A percentile compares a stretch with the other conserved stretches of the same genome.
Conservation (phyloP, 1,284 basidiomycete genomes). For the Naganishia sp. region DNA sequence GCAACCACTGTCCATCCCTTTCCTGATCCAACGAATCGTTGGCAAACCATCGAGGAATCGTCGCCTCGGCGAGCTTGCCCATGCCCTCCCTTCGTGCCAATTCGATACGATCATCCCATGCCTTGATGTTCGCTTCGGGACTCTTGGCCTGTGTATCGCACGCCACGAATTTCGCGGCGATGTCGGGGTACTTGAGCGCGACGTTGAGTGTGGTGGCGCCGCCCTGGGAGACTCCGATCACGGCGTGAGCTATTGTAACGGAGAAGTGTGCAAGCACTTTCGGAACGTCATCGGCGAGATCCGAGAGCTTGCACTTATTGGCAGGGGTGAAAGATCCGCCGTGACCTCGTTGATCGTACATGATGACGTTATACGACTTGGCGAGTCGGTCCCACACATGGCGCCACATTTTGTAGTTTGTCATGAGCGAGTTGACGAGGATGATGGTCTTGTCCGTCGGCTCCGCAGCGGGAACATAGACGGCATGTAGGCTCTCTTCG, state of each 20-base stretch:
- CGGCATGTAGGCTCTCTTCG: conserved; percentile 34
- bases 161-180: conserved; percentile 47
- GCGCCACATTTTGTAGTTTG: conserved; percentile 54
- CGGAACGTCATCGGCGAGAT: conserved; percentile 53
- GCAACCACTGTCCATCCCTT: conserved; percentile 35
- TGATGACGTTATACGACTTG: conserved; percentile 50
- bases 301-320: conserved; percentile 47
- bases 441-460: conserved; percentile 48
- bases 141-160: conserved; percentile 55
- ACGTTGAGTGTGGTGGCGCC: conserved; percentile 55
- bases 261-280: conserved; percentile 47
- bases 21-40: conserved; percentile 41
- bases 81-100: conserved; percentile 46
- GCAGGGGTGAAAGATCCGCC: conserved; percentile 50
- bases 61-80: conserved; percentile 49
- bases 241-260: conserved; percentile 45
- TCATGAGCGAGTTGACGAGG: conserved; percentile 56
- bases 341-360: conserved; percentile 56
- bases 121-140: conserved; percentile 51
- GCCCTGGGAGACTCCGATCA: conserved; percentile 56
- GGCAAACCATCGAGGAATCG: conserved; percentile 54
- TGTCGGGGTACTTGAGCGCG: conserved; percentile 47
- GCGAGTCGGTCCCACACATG: conserved; percentile 28
- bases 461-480: conserved; percentile 26
- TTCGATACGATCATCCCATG: conserved; percentile 55